phyloP scores from a whole-genome alignment of 2,329 filamentous ascomycete species.

The Cryphonectria naterciae region DNA sequence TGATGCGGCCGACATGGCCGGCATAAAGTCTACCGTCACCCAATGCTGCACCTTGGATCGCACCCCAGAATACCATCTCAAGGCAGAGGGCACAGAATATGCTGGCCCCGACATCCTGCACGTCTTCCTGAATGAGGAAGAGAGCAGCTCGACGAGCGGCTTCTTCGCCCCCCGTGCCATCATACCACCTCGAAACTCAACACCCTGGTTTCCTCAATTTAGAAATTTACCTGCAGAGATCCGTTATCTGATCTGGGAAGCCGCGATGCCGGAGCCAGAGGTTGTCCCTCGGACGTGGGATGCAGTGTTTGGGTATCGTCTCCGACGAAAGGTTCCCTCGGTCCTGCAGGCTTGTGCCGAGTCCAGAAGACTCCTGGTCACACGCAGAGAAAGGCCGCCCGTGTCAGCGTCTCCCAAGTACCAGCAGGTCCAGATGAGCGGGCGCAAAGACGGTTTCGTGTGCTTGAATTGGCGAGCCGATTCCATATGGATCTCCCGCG shows the following conservation, averaged over 20 bases:
- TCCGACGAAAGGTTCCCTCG: constrained; percentile 22
- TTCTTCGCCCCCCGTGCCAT: not conserved
- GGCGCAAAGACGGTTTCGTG: constrained; percentile 24
- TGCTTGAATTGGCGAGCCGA: constrained; percentile 28
- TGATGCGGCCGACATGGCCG: not conserved
- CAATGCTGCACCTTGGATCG: not conserved
- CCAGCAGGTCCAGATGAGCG: constrained; percentile 22
- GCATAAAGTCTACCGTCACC: not conserved
- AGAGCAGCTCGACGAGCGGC: not conserved
- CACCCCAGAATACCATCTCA: not conserved
- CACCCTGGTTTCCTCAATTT: constrained; percentile 21
- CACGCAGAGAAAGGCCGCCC: not conserved
- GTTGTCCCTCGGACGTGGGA: constrained; percentile 28
- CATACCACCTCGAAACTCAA: not conserved
- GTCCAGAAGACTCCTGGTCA: constrained; percentile 26
- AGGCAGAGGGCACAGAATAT: constrained; percentile 2
- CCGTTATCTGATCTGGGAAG: constrained; percentile 28
- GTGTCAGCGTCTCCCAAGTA: constrained; percentile 11
- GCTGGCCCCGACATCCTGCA: constrained; percentile 26
- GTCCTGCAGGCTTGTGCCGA: constrained; percentile 30
- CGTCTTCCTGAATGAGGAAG: constrained; percentile 20
- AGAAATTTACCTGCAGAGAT: constrained; percentile 19
- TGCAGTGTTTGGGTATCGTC: constrained; percentile 23
- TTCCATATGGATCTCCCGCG: constrained; percentile 29
- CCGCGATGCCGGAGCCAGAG: constrained; percentile 22